Evolutionary conservation across 106 monocot genomes (phyloP).

Genomic region (Dioscorea zingiberensis): DNA sequence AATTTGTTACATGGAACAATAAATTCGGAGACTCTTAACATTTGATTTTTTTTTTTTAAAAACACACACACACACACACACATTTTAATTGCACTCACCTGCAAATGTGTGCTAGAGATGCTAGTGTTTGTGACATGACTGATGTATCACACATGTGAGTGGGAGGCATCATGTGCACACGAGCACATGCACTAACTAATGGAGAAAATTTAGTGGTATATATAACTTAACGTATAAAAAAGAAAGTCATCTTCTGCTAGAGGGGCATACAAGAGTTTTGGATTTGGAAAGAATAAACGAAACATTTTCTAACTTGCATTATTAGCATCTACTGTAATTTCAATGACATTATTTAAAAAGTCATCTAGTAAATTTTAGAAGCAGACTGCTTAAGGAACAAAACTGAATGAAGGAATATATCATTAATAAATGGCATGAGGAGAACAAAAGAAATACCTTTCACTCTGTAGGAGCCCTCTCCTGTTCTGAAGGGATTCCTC

Average conservation of each 20-base stretch:
- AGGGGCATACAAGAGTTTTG: no score
- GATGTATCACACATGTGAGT: no score
- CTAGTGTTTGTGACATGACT: no score
- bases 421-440: not conserved
- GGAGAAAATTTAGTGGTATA: no score
- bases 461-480: not conserved
- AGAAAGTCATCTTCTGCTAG: no score
- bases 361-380: not conserved
- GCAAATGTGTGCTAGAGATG: not conserved
- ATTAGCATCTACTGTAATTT: not conserved
- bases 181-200: no score
- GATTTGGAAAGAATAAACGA: no score
- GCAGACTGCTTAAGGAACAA: not conserved
- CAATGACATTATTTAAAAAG: not conserved
- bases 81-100: no score
- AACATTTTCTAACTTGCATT: not conserved
- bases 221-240: no score
- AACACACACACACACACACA: no score
- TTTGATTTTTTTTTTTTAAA: no score
- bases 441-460: slow-evolving; percentile 22
- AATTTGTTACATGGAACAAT: not conserved
- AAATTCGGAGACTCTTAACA: not conserved
- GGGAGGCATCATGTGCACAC: no score
- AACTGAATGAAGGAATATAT: not conserved
- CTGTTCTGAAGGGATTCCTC: slow-evolving; percentile 38